Conservation (phyloP, 768 basidiomycete species). For the Ramaria sp. region DNA sequence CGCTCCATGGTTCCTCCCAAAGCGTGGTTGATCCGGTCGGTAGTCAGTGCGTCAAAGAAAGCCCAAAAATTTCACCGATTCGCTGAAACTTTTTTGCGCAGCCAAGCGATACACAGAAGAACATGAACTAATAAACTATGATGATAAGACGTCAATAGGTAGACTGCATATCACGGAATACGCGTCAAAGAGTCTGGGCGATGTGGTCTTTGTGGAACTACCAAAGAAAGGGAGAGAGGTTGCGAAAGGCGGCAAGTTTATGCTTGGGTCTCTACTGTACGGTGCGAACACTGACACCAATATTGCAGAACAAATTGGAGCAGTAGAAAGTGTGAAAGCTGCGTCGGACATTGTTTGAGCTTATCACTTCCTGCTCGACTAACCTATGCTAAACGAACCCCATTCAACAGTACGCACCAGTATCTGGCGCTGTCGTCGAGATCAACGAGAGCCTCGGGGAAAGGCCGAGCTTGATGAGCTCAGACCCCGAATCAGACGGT, state of each 20-base stretch:
- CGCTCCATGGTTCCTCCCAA: slow-evolving; percentile 13
- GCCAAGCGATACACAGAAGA: slow-evolving; percentile 77
- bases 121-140: slow-evolving; percentile 79
- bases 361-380: neutral
- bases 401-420: slow-evolving; percentile 68
- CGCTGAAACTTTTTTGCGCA: slow-evolving; percentile 18
- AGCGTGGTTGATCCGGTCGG: slow-evolving; percentile 32
- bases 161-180: slow-evolving; percentile 83
- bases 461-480: slow-evolving; percentile 79
- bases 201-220: slow-evolving; percentile 96
- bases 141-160: slow-evolving; percentile 67
- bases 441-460: slow-evolving; percentile 63
- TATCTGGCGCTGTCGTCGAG: slow-evolving; percentile 73
- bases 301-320: slow-evolving; percentile 66
- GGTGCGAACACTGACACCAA: neutral
- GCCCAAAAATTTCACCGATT: neutral
- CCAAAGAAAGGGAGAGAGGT: slow-evolving; percentile 54
- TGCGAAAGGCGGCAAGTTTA: slow-evolving; percentile 58
- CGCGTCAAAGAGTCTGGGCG: slow-evolving; percentile 85
- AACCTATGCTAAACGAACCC: neutral
- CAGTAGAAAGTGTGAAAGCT: slow-evolving; percentile 94
- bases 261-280: neutral
- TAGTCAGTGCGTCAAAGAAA: slow-evolving; percentile 44
- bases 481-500: slow-evolving; percentile 79
- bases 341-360: slow-evolving; percentile 80